Conservation (phyloP, 768 basidiomycete genomes). For the Rhodosporidiobolus odoratus region DNA sequence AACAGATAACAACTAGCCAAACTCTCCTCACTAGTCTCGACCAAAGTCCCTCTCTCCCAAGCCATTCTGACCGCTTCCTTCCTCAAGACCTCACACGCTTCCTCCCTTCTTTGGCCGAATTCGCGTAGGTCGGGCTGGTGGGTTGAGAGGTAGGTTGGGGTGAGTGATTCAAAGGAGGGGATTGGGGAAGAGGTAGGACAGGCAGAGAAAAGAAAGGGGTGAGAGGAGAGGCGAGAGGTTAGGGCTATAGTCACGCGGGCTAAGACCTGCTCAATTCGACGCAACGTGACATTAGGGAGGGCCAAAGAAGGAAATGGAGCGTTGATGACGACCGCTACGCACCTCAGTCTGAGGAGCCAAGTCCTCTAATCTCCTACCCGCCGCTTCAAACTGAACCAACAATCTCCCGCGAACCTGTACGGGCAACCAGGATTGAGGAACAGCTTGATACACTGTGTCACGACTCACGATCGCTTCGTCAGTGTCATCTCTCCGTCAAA, state of each 20-base stretch:
- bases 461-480: background rate
- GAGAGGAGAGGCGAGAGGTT: slow-evolving; percentile 31
- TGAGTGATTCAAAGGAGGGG: slow-evolving; percentile 20
- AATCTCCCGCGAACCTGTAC: slow-evolving; percentile 9
- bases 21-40: slow-evolving; percentile 21
- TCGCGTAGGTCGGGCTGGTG: slow-evolving; percentile 20
- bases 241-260: slow-evolving; percentile 35
- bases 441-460: slow-evolving; percentile 22
- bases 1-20: slow-evolving; percentile 36
- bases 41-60: slow-evolving; percentile 34
- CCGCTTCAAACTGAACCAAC: slow-evolving; percentile 25
- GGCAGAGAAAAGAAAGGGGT: slow-evolving; percentile 22
- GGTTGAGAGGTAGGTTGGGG: slow-evolving; percentile 7
- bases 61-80: slow-evolving; percentile 19
- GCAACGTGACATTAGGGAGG: too few species aligned
- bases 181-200: background rate
- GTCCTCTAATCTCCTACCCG: slow-evolving; percentile 8
- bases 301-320: rapidly evolving
- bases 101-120: slow-evolving; percentile 25
- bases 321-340: background rate
- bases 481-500: background rate
- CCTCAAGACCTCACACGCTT: slow-evolving; percentile 13
- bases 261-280: slow-evolving; percentile 21
- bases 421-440: slow-evolving; percentile 35
- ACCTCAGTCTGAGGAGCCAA: slow-evolving; percentile 27